phyloP scores from a whole-genome alignment of 164 flowering plant species.

The Cinnamomum micranthum region DNA sequence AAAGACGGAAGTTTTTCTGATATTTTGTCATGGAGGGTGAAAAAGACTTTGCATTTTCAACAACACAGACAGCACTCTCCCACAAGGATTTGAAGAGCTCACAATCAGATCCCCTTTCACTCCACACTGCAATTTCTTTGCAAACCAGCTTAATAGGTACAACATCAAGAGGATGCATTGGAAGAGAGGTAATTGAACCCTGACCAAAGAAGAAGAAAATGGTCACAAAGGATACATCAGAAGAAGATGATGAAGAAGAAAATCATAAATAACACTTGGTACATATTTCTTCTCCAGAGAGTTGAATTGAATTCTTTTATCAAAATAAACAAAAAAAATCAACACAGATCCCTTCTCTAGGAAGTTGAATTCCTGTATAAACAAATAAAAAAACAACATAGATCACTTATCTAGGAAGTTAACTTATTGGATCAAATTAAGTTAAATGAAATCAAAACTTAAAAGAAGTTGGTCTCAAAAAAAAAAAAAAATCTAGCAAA shows the following conservation, averaged over 20 bases:
- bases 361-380: too few relatives aligned
- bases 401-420: too few relatives aligned
- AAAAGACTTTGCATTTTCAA: conserved; percentile 33
- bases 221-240: neutral
- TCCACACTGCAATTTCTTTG: conserved; percentile 17
- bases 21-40: conserved; percentile 44
- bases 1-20: conserved; percentile 59
- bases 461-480: too few relatives aligned
- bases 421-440: too few relatives aligned
- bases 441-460: too few relatives aligned
- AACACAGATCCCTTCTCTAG: too few relatives aligned
- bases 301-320: too few relatives aligned
- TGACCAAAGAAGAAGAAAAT: conserved; percentile 20
- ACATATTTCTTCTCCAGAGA: too few relatives aligned
- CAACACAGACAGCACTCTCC: conserved; percentile 40
- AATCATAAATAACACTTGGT: too few relatives aligned
- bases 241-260: neutral
- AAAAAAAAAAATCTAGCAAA: too few relatives aligned
- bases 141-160: conserved; percentile 56
- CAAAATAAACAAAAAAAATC: too few relatives aligned
- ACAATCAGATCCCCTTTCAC: conserved; percentile 24
- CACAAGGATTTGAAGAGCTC: conserved; percentile 41
- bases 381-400: too few relatives aligned
- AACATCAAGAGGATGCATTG: conserved; percentile 44
- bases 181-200: conserved; percentile 62